Conservation (phyloP, 805 yeast species). For the Wickerhamiella slavikovae region DNA sequence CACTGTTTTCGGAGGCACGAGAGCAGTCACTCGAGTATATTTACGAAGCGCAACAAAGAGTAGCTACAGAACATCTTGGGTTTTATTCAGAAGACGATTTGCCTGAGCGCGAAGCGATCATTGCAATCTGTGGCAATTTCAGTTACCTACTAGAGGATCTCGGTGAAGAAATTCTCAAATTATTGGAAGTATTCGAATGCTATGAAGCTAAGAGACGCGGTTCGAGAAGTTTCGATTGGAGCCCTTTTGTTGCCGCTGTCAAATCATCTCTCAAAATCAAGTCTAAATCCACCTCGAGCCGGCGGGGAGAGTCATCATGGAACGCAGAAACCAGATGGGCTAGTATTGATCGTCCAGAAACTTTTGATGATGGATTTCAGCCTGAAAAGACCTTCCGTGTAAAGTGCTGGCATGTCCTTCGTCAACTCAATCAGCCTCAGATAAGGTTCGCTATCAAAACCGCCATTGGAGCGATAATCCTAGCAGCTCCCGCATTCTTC, state of each 20-base stretch:
- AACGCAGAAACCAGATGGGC: no score
- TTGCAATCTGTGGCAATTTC: conserved; percentile 70
- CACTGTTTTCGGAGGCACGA: conserved; percentile 36
- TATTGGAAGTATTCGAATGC: conserved; percentile 25
- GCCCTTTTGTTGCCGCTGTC: no score
- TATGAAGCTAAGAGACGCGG: conserved; percentile 12
- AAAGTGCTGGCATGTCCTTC: conserved; percentile 20
- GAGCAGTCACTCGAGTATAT: conserved; percentile 33
- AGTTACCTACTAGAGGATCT: conserved; percentile 42
- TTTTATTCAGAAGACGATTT: no score
- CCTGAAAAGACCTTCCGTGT: neutral
- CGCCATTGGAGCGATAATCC: conserved; percentile 49
- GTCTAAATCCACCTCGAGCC: neutral
- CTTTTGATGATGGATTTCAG: no score
- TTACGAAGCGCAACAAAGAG: conserved; percentile 20
- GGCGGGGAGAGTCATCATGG: neutral
- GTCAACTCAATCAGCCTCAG: conserved; percentile 38
- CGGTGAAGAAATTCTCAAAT: conserved; percentile 33
- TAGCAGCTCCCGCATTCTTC: conserved; percentile 47
- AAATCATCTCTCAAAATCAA: neutral
- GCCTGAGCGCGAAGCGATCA: conserved; percentile 55
- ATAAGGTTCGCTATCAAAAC: conserved; percentile 64
- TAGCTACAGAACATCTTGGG: no score
- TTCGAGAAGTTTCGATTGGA: no score
- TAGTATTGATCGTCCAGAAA: no score